A percentile compares a stretch with the other conserved stretches of the same genome.
phyloP scores from a whole-genome alignment of 495 filamentous ascomycete genomes.

The Clohesyomyces aquaticus region DNA sequence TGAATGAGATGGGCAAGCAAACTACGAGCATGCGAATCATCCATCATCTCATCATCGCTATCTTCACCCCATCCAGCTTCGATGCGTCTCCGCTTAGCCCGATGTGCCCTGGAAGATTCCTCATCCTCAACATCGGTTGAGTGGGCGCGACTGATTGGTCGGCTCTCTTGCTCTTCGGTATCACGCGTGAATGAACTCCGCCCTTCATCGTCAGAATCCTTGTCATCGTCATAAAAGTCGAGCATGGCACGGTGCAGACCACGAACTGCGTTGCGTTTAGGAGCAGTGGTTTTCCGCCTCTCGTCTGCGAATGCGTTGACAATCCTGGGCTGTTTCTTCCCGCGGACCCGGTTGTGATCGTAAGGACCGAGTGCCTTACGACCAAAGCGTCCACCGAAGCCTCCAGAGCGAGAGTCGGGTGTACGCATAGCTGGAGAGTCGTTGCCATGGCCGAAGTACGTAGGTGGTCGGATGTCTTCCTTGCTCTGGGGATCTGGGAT shows the following conservation, averaged over 20 bases:
- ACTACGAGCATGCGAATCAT: constrained; percentile 40
- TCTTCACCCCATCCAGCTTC: constrained; percentile 46
- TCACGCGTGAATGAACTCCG: constrained; percentile 64
- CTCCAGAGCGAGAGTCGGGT: constrained; percentile 67
- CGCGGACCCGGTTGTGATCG: constrained; percentile 58
- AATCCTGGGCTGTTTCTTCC: constrained; percentile 59
- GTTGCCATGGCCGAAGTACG: constrained; percentile 55
- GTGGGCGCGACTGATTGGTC: constrained; percentile 72
- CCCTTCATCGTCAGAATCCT: constrained; percentile 62
- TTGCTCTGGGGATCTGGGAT: constrained; percentile 69
- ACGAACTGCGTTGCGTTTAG: constrained; percentile 57
- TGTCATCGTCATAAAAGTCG: constrained; percentile 46
- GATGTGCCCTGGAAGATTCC: constrained; percentile 32
- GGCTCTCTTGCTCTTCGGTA: constrained; percentile 81
- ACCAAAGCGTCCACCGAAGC: constrained; percentile 31
- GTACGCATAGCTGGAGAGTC: constrained; percentile 65
- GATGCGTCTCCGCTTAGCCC: constrained; percentile 46
- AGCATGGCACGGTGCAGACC: constrained; percentile 60
- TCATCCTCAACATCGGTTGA: constrained; percentile 66
- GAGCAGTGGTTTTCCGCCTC: constrained; percentile 64
- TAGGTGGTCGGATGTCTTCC: constrained; percentile 51
- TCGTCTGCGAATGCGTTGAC: constrained; percentile 77
- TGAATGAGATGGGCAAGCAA: constrained; percentile 47
- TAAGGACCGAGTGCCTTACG: constrained; percentile 38
- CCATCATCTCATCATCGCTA: constrained; percentile 49